Base-by-base conservation (phyloP, 176 grass and related monocot species). In the Carex kokanica region DNA sequence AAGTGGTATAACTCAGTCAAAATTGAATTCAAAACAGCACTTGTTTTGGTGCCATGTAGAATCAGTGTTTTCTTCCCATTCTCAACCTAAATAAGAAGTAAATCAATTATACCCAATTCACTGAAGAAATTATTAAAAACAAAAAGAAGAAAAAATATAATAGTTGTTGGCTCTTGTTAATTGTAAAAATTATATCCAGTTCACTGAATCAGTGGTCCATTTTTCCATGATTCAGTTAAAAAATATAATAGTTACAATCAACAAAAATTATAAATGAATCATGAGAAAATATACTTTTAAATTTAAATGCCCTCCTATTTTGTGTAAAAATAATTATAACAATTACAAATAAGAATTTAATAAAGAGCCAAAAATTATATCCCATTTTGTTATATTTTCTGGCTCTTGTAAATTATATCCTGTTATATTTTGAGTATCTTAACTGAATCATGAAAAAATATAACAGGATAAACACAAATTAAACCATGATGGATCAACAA, bases 41-140 rank as follows among this genome's bases (percentile, higher is more conserved):
- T 95, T 2, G 93, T 95, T 85, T 98, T 98, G 18, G 92, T 98
- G 16, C 93, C 96, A 81, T 93, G 93, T 60, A 98, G 93, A 45
- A 98, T 91, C 34, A 95, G 86, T 6, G 89, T 95, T 84, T 98
- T 95, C 93, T 93, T 95, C 64, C 86, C 83, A 40, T 88, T 95
- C 91, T 98, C 96, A 88, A 98, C 91, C 93, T 98, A 69, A 88
- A 9, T 70, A 52, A 69, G 56, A 60, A 25, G 21, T 53, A 45
- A 27, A 27, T 27, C 27, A 27, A 27, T 27, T 27, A 24, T 45
- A 20, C 10, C 18, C 32, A 71, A 71, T 45, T 45, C 7, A 71
- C 3, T 45, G 8, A 71, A 71, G 18, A 34, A 23, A 4, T 71
- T 71, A 71, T 66, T 66, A 49, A 49, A 70, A 20, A 41, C 8